phyloP scores from a whole-genome alignment of 495 filamentous ascomycete genomes.

The Podospora fimiseda region DNA sequence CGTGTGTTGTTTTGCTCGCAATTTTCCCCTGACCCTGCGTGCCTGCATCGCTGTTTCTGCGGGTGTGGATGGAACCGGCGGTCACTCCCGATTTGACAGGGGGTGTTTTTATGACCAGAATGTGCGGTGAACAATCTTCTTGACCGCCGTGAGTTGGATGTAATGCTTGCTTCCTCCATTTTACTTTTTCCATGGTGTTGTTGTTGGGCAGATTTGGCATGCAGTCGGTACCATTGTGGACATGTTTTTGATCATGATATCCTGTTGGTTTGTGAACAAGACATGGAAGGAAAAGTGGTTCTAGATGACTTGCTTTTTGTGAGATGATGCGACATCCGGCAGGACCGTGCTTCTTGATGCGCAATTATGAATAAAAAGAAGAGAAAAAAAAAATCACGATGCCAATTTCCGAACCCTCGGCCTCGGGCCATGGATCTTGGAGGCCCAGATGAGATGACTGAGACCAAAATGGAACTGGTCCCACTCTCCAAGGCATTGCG shows the following conservation, averaged over 20 bases:
- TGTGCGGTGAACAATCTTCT: conserved; percentile 14
- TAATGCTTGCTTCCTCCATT: conserved; percentile 2
- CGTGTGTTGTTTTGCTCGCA: conserved; percentile 2
- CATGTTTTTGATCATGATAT: background rate
- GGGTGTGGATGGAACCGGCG: conserved; percentile 2
- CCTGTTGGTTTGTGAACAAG: conserved; percentile 3
- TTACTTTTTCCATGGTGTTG: background rate
- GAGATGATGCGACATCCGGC: conserved; percentile 6
- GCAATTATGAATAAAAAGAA: background rate
- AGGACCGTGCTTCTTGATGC: background rate
- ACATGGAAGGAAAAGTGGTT: background rate
- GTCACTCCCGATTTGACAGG: conserved; percentile 6
- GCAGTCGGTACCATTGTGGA: background rate
- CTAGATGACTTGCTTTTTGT: conserved; percentile 1
- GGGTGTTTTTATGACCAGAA: conserved; percentile 8
- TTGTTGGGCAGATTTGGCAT: background rate
- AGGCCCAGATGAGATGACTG: conserved; percentile 4
- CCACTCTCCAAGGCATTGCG: conserved; percentile 13
- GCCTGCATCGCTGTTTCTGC: background rate
- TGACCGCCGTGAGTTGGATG: background rate
- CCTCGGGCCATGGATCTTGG: conserved; percentile 15
- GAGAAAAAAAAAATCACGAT: conserved; percentile 11
- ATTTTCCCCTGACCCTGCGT: conserved; percentile 5
- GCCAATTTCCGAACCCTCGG: conserved; percentile 25
- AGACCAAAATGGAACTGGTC: conserved; percentile 13